Evolutionary conservation across 345 rosid genomes (phyloP).

Genomic region (Salix suchowensis): DNA sequence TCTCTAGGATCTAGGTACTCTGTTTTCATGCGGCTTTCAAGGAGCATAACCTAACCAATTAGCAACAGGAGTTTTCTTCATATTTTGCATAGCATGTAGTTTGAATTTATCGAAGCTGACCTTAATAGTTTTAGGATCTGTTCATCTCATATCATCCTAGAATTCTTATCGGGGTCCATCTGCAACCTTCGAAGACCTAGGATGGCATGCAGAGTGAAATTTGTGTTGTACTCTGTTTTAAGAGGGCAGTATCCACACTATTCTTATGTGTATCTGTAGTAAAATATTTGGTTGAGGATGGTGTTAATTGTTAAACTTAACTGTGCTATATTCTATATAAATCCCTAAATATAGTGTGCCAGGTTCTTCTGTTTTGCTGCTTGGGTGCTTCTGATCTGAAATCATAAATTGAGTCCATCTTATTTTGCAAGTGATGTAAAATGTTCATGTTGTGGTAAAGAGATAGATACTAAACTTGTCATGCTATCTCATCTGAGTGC

Average conservation of each 20-base stretch:
- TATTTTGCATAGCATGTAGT: conserved; percentile 18
- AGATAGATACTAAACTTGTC: not conserved
- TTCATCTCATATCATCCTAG: conserved; percentile 7
- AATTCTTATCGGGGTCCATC: conserved; percentile 1
- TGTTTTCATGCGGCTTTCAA: not conserved
- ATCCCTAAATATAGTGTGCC: not conserved
- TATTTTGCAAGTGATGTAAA: not conserved
- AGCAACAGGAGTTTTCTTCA: conserved; percentile 11
- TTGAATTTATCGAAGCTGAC: conserved; percentile 10
- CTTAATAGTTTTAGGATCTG: conserved; percentile 14
- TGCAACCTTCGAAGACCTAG: conserved; percentile 7
- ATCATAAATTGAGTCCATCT: not conserved
- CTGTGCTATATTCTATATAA: not conserved
- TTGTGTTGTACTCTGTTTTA: conserved; percentile 16
- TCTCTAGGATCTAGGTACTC: conserved; percentile 12
- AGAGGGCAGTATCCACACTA: conserved; percentile 17
- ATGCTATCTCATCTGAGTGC: not conserved
- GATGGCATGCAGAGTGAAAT: conserved; percentile 14
- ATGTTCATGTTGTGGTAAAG: not conserved
- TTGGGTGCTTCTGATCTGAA: not conserved
- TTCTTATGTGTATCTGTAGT: not conserved
- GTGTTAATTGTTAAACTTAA: not conserved
- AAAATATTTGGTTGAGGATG: not conserved
- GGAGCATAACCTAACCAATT: conserved; percentile 20
- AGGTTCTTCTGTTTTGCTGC: not conserved